Base-by-base conservation (phyloP, 2,329 filamentous ascomycete genomes). In the Cladophialophora carrionii region DNA sequence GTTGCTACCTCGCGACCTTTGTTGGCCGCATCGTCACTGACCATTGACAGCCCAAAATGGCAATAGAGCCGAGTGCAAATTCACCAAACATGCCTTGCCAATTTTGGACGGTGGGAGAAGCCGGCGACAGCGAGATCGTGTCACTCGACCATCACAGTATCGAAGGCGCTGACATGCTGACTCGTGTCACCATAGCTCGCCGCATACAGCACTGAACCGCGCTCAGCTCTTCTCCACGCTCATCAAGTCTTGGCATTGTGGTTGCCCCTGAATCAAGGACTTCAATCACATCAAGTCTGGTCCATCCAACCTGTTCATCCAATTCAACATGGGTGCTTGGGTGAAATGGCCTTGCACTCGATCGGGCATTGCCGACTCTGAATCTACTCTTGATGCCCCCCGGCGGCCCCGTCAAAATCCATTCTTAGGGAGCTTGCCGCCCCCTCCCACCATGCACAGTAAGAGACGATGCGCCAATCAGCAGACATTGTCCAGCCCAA, bases 21-120 rank as follows among this genome's bases (percentile, higher is more conserved):
- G 48, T 29, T 51, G 52, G 29, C 52, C 24, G 24, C 26, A 34
- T n/a, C 52, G 52, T 54, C 52, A 43, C 41, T n/a, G 24, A 17
- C 20, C 48, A 26, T 51, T 22, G 37, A 43, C 37, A 7, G 3
- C 52, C 29, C 3, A 34, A 12, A 54, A 4, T 2, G 52, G 52
- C 17, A 54, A 22, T 8, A 14, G 8, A 29, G 52, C 52, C 52
- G 52, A 54, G 52, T 14, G 29, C 52, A 54, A 54, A 54, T 4
- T 31, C 14, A 32, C 17, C 10, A 54, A 54, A 54, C 52, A 54
- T 31, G 52, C 26, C 29, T 34, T 14, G 29, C 52, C 48, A 43
- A 8, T 43, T 43, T 43, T 7, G 37, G 37, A 7, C 37, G n/a
- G 17, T n/a, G 7, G 37, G 14, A 43, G 37, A 6, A 43, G 37